Base-by-base conservation (phyloP, 352 stramenopile genomes). In the Blastocystis sp. region DNA sequence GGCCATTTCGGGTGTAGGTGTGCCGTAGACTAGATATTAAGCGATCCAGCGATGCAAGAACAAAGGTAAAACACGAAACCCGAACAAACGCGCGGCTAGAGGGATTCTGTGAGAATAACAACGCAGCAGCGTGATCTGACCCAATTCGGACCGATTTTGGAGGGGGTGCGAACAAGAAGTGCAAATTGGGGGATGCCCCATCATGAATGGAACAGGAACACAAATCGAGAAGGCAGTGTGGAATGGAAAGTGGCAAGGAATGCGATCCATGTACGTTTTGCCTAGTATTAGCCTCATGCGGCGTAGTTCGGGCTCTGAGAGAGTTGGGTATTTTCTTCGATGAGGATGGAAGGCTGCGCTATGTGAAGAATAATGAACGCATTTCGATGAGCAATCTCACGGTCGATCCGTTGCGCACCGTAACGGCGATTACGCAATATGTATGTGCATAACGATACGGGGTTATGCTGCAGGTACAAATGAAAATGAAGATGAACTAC, bases 391-490 rank as follows among this genome's bases (percentile, higher is more conserved):
- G 28, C 9, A 84, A 68, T 84, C 74, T 84, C 17, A 74, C 21
- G 19, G 11, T 57, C 4, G 74, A 84, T 84, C 74, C 74, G 3
- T 2, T 84, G 21, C n/a, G 52, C 19, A 78, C 42, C 2, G 62
- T 84, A 28, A 52, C 59, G 34, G 43, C 74, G 21, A 84, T 84
- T 59, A 84, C 45, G 21, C 59, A 74, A 84, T 84, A 84, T 84
- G 74, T 84, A 38, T 21, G 10, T 84, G 17, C 43, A 43, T 70
- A 65, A 21, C 17, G 10, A 28, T 57, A 19, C 3, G 3, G 62
- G n/a, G 28, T 24, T 71, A 4, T 64, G 10, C 7, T 65, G 28
- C 38, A 84, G 74, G 52, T 84, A 40, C 74, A 84, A 84, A 84
- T 71, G 59, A 84, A 84, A 52, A 84, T 84, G 59, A 28, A 40